phyloP scores from a whole-genome alignment of 1,284 basidiomycete genomes.

The Cutaneotrichosporon sp. region DNA sequence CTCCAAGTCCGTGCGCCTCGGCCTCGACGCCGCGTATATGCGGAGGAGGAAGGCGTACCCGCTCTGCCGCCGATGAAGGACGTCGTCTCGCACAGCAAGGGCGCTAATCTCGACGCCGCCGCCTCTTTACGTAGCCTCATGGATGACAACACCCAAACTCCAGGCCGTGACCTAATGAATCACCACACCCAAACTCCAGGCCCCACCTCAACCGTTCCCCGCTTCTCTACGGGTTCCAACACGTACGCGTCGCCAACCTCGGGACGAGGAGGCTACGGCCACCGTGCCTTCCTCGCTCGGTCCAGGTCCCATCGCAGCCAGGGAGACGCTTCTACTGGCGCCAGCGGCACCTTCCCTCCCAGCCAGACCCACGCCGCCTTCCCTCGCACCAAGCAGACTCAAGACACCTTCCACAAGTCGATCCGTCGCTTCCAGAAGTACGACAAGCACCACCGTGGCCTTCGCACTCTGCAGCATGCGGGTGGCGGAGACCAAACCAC shows the following conservation, averaged over 20 bases:
- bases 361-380: too few relatives aligned
- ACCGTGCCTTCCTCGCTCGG: too few relatives aligned
- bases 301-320: background rate
- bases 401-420: background rate
- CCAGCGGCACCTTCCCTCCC: too few relatives aligned
- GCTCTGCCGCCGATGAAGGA: conserved; percentile 4
- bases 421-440: background rate
- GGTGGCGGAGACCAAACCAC: conserved; percentile 6
- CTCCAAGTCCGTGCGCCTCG: background rate
- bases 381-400: too few relatives aligned
- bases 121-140: background rate
- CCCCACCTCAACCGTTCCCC: too few relatives aligned
- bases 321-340: background rate
- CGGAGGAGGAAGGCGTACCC: background rate
- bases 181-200: background rate
- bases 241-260: background rate
- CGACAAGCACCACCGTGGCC: background rate
- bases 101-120: background rate
- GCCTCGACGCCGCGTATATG: background rate
- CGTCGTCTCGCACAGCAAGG: conserved; percentile 1
- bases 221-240: background rate
- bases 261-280: background rate
- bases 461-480: background rate
- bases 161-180: background rate
- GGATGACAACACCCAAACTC: background rate